These are phyloP conservation scores for Brassica incana DNA, from an alignment of 345 rosid genomes.

Conservation along the genomic window DNA sequence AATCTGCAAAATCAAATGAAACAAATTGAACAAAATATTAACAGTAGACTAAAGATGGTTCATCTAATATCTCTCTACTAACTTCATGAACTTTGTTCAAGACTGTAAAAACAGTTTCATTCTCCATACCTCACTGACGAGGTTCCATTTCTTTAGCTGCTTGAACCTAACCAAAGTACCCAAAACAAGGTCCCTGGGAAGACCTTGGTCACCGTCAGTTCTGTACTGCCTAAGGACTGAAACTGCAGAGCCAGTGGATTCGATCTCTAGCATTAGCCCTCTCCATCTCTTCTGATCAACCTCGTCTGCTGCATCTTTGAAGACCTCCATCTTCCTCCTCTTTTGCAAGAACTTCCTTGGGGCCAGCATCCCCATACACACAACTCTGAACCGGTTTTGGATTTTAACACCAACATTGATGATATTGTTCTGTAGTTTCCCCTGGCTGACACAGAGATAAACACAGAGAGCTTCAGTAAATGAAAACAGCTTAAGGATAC, in stretches of 20 bases:
- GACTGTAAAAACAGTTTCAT: not conserved
- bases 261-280: slow-evolving; percentile 73
- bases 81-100: not conserved
- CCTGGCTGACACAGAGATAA: slow-evolving; percentile 32
- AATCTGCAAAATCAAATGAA: slow-evolving; percentile 51
- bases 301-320: slow-evolving; percentile 76
- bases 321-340: slow-evolving; percentile 70
- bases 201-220: slow-evolving; percentile 45
- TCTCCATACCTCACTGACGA: slow-evolving; percentile 74
- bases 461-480: slow-evolving; percentile 19
- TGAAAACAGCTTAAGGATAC: not conserved
- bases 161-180: slow-evolving; percentile 90
- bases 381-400: slow-evolving; percentile 48
- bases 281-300: slow-evolving; percentile 81
- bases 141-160: slow-evolving; percentile 88
- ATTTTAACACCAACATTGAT: slow-evolving; percentile 39
- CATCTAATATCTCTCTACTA: not conserved
- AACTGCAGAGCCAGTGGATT: slow-evolving; percentile 64
- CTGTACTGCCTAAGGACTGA: slow-evolving; percentile 58
- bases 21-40: not conserved
- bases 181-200: slow-evolving; percentile 69
- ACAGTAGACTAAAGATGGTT: not conserved
- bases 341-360: slow-evolving; percentile 77
- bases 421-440: slow-evolving; percentile 28
- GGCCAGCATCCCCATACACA: slow-evolving; percentile 76